Percentiles rank a stretch among this genome's conserved stretches.
phyloP scores from a whole-genome alignment of 208 protist genomes.

The Acanthamoeba castellanii region DNA sequence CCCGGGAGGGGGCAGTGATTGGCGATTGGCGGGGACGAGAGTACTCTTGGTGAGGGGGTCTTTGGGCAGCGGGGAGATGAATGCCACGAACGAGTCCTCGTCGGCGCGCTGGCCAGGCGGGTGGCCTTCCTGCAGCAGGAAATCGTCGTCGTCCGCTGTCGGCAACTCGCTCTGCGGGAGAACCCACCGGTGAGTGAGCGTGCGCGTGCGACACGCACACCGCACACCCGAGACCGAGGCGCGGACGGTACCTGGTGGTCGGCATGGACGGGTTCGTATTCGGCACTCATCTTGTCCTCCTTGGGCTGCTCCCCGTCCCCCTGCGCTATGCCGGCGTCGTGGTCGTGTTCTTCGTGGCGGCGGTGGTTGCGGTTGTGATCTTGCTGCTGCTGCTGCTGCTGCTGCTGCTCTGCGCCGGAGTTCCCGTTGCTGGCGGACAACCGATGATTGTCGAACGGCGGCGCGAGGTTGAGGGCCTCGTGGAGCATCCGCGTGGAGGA shows the following conservation, averaged over 20 bases:
- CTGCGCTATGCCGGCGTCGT: neutral
- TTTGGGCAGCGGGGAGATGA: neutral
- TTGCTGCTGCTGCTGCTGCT: too few relatives aligned
- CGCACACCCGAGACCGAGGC: too few relatives aligned
- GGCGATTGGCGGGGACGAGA: neutral
- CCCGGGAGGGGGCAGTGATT: too few relatives aligned
- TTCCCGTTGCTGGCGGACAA: neutral
- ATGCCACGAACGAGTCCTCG: neutral
- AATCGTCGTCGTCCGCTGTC: neutral
- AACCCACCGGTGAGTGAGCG: neutral
- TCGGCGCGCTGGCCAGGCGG: neutral
- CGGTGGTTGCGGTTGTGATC: too few relatives aligned
- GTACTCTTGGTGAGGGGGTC: neutral
- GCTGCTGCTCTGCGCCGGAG: too few relatives aligned
- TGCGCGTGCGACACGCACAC: too few relatives aligned
- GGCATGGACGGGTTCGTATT: neutral
- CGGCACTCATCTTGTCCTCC: neutral
- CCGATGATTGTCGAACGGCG: neutral
- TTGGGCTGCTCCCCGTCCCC: neutral
- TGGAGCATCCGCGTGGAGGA: neutral
- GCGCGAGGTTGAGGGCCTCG: neutral
- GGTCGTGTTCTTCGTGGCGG: too few relatives aligned
- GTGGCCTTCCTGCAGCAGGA: neutral
- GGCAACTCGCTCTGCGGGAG: neutral
- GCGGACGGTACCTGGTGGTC: too few relatives aligned